Evolutionary conservation across 1,284 basidiomycete species (phyloP).

Genomic region (Ustilago bromivora): DNA sequence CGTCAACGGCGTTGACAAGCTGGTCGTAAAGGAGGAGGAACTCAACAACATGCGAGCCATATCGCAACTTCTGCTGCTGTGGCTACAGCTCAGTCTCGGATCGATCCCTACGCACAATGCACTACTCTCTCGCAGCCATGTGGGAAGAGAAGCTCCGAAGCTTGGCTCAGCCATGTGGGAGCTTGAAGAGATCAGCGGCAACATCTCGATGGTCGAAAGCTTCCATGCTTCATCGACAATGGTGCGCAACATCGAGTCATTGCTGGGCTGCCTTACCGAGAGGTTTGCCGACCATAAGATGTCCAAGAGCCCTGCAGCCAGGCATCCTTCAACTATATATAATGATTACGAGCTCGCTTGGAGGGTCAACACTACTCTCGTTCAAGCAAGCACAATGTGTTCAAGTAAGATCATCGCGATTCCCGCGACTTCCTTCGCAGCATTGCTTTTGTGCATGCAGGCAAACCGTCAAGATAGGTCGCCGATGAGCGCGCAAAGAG

Average conservation of each 20-base stretch:
- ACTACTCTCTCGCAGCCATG: background rate
- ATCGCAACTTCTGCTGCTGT: constrained; percentile 26
- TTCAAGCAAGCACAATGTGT: background rate
- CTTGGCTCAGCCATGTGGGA: constrained; percentile 9
- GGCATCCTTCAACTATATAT: background rate
- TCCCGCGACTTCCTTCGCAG: constrained; percentile 15
- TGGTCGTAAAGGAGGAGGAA: constrained; percentile 24
- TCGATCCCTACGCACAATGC: background rate
- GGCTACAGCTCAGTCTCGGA: constrained; percentile 21
- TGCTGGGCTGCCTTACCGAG: constrained; percentile 16
- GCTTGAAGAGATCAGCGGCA: constrained; percentile 29
- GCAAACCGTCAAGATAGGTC: too few species aligned
- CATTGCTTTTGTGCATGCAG: constrained; percentile 18
- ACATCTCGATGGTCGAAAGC: constrained; percentile 9
- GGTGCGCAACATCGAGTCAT: constrained; percentile 8
- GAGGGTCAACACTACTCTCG: background rate
- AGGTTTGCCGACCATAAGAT: background rate
- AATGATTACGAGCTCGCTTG: background rate
- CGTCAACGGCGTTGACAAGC: constrained; percentile 32
- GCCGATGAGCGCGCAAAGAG: background rate
- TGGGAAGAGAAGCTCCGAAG: background rate
- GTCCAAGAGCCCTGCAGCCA: background rate
- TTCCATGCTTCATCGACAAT: background rate
- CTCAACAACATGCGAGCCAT: constrained; percentile 29
- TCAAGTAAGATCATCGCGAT: background rate